phyloP scores from a whole-genome alignment of 495 filamentous ascomycete genomes.

The Endocarpon pusillum region DNA sequence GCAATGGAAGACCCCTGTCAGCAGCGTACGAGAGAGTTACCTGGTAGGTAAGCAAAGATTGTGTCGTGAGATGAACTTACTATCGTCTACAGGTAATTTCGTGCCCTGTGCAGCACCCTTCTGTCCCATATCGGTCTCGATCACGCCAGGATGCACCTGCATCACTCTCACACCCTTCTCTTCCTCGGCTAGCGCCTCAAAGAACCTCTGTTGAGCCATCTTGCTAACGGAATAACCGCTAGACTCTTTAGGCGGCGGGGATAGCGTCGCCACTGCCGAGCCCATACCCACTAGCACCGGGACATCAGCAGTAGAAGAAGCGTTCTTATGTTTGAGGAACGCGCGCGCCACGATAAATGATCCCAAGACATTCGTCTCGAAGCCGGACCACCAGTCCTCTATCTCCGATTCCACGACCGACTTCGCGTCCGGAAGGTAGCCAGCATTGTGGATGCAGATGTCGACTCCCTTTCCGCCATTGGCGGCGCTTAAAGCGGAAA shows the following conservation, averaged over 20 bases:
- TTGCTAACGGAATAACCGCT: slow-evolving; percentile 23
- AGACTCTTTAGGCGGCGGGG: slow-evolving; percentile 14
- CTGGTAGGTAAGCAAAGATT: background rate
- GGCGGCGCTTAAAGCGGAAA: slow-evolving; percentile 5
- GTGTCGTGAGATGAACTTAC: background rate
- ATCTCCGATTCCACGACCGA: slow-evolving; percentile 11
- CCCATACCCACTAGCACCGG: slow-evolving; percentile 6
- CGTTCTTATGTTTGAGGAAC: slow-evolving; percentile 12
- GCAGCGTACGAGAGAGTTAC: background rate
- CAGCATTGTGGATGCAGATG: slow-evolving; percentile 22
- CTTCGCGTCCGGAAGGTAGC: slow-evolving; percentile 6
- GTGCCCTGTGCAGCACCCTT: slow-evolving; percentile 7
- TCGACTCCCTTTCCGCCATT: slow-evolving; percentile 14
- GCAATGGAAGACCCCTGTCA: background rate
- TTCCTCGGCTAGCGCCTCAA: slow-evolving; percentile 24
- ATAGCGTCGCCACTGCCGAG: slow-evolving; percentile 12
- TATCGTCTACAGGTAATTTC: background rate
- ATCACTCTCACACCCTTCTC: slow-evolving; percentile 21
- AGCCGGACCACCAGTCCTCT: slow-evolving; percentile 13
- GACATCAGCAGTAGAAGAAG: slow-evolving; percentile 1
- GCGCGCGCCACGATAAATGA: slow-evolving; percentile 14
- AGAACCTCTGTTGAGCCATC: slow-evolving; percentile 19
- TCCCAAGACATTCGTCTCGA: slow-evolving; percentile 21
- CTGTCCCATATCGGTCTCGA: slow-evolving; percentile 17
- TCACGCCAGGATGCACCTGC: slow-evolving; percentile 22